These are phyloP conservation scores for Talaromyces sp. DNA, from an alignment of 2,329 filamentous ascomycete species.

Conservation along the genomic window DNA sequence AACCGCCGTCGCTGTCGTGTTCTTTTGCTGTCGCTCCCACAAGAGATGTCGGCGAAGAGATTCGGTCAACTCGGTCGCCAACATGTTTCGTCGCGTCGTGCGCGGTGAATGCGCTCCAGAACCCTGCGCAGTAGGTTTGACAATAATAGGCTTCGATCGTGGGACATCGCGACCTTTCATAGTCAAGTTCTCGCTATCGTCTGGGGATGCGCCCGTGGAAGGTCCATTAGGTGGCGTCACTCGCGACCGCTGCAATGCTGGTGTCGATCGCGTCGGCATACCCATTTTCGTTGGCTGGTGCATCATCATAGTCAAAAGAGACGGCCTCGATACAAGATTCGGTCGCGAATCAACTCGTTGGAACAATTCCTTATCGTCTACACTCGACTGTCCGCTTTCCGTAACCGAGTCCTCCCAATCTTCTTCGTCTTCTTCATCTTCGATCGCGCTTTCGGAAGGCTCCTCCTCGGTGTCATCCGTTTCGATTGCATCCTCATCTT, in stretches of 20 bases:
- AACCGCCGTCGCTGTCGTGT: constrained; percentile 80
- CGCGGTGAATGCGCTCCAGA: constrained; percentile 82
- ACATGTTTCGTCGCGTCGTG: constrained; percentile 91
- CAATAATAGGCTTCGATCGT: constrained; percentile 77
- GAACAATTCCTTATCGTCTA: constrained; percentile 79
- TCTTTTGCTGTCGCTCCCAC: constrained; percentile 94
- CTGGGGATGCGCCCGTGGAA: constrained; percentile 58
- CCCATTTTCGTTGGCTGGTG: constrained; percentile 76
- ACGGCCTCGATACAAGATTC: constrained; percentile 80
- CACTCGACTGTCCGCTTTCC: constrained; percentile 78
- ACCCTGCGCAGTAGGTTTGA: constrained; percentile 66
- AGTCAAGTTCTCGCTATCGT: constrained; percentile 63
- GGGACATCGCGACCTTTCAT: constrained; percentile 62
- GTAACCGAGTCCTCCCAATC: constrained; percentile 68
- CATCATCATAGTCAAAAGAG: constrained; percentile 85
- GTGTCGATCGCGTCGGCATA: constrained; percentile 47
- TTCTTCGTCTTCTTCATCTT: constrained; percentile 65
- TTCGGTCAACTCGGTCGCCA: constrained; percentile 89
- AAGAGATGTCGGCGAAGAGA: constrained; percentile 87
- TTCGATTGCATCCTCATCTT: constrained; percentile 60
- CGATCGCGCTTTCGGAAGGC: constrained; percentile 79
- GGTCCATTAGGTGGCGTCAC: constrained; percentile 68
- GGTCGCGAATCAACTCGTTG: constrained; percentile 85
- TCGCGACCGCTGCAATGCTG: constrained; percentile 52
- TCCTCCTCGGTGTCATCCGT: constrained; percentile 52